phyloP scores from a whole-genome alignment of 2,329 filamentous ascomycete genomes.

The Elsinoe batatas region DNA sequence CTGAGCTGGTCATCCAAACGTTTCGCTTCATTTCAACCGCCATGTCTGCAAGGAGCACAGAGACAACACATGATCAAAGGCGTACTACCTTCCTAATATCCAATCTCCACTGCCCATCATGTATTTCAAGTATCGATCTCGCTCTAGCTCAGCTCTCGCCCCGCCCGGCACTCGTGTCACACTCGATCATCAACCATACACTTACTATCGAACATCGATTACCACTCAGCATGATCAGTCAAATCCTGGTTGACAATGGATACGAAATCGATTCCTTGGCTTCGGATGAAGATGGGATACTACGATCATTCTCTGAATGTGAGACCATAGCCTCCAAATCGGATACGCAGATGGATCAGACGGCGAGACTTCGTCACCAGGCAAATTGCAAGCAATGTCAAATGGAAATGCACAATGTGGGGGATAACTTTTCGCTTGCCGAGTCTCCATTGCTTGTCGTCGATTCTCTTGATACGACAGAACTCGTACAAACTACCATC shows the following conservation, averaged over 20 bases:
- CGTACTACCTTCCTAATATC: constrained; percentile 54
- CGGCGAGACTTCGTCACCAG: constrained; percentile 2
- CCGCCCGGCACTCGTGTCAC: constrained; percentile 49
- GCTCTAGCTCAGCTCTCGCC: constrained; percentile 42
- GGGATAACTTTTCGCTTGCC: constrained; percentile 20
- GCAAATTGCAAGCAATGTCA: constrained; percentile 16
- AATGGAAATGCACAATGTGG: background rate
- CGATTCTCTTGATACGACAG: background rate
- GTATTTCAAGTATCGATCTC: constrained; percentile 55
- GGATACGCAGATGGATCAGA: too few relatives aligned
- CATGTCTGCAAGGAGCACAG: too few relatives aligned
- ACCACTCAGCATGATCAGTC: constrained; percentile 32
- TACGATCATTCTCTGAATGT: constrained; percentile 41
- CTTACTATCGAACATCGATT: constrained; percentile 51
- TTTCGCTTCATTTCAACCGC: too few relatives aligned
- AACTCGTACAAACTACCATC: constrained; percentile 25
- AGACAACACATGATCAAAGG: too few relatives aligned
- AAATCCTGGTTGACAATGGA: constrained; percentile 38
- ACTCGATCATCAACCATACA: constrained; percentile 61
- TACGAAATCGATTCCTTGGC: constrained; percentile 4
- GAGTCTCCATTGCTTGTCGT: constrained; percentile 5
- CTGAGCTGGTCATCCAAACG: too few relatives aligned
- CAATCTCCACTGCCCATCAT: constrained; percentile 72
- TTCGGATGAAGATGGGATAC: constrained; percentile 40
- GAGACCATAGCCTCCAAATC: too few relatives aligned